A percentile compares a stretch with the other conserved stretches of the same genome.
Conservation (phyloP, 2,329 filamentous ascomycete species). For the Sclerotinia subarctica region DNA sequence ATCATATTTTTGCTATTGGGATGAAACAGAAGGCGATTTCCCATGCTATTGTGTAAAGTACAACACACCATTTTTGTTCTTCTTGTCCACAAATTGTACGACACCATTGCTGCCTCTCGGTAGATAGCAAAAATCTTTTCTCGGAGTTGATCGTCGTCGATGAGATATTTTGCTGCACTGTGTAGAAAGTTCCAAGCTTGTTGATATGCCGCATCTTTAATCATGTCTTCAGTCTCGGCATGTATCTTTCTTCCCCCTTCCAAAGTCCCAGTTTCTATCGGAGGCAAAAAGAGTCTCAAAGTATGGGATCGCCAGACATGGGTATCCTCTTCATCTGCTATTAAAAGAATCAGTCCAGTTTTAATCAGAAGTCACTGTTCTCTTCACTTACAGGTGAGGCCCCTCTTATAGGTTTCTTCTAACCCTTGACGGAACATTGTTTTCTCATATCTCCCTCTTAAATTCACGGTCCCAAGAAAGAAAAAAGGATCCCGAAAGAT, state of each 20-base stretch:
- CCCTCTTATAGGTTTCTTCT: neutral
- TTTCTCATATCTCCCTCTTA: too few relatives aligned
- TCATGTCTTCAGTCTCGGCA: slow-evolving; percentile 9
- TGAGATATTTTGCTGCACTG: slow-evolving; percentile 20
- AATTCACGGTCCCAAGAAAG: slow-evolving; percentile 4
- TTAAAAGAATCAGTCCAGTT: too few relatives aligned
- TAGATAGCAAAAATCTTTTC: slow-evolving; percentile 23
- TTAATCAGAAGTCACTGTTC: too few relatives aligned
- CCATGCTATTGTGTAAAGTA: slow-evolving; percentile 18
- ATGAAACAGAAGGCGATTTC: neutral
- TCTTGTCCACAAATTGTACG: slow-evolving; percentile 29
- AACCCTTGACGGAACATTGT: neutral
- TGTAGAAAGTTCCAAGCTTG: slow-evolving; percentile 19
- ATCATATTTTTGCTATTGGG: slow-evolving; percentile 7
- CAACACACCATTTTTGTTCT: slow-evolving; percentile 12
- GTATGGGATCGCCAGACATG: slow-evolving; percentile 29
- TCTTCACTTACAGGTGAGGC: neutral
- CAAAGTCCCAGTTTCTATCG: slow-evolving; percentile 8
- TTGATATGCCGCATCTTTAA: slow-evolving; percentile 8
- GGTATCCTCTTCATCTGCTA: slow-evolving; percentile 26
- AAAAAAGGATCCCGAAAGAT: slow-evolving; percentile 24
- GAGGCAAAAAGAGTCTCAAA: slow-evolving; percentile 24
- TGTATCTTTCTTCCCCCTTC: slow-evolving; percentile 10
- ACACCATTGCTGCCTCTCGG: slow-evolving; percentile 21
- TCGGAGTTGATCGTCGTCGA: neutral